Percentiles rank a stretch among this genome's conserved stretches.
Conservation (phyloP, 2,329 filamentous ascomycete species). For the Colletotrichum sp. region DNA sequence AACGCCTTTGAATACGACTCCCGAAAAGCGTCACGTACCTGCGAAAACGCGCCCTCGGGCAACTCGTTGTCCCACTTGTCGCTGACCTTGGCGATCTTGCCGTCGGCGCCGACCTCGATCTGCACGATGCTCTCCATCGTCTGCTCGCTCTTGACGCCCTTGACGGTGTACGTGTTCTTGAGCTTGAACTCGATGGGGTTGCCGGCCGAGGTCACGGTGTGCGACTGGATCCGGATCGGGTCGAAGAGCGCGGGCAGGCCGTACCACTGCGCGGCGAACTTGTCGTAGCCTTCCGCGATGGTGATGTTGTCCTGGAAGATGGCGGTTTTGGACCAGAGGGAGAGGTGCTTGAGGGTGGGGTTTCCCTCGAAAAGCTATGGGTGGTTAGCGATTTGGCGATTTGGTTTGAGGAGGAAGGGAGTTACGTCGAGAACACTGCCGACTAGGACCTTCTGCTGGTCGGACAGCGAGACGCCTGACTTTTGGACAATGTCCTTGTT, state of each 20-base stretch:
- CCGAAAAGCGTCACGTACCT: constrained; percentile 30
- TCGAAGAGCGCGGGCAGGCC: constrained; percentile 63
- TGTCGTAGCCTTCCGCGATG: constrained; percentile 58
- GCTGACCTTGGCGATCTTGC: constrained; percentile 38
- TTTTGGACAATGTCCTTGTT: constrained; percentile 59
- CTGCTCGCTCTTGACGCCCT: constrained; percentile 35
- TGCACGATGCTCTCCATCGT: constrained; percentile 33
- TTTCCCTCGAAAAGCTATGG: constrained; percentile 60
- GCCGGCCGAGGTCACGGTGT: constrained; percentile 57
- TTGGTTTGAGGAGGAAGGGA: too few species aligned
- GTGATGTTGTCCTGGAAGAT: constrained; percentile 65
- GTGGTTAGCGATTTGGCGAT: neutral
- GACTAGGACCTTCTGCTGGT: constrained; percentile 58
- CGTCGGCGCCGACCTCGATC: constrained; percentile 35
- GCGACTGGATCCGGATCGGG: constrained; percentile 59
- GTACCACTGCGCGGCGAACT: constrained; percentile 58
- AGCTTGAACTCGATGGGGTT: constrained; percentile 64
- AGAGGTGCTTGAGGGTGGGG: constrained; percentile 62
- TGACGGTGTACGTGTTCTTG: constrained; percentile 39
- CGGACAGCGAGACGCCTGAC: constrained; percentile 52
- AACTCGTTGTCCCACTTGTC: constrained; percentile 41
- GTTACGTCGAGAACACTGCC: constrained; percentile 61
- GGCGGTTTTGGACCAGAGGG: constrained; percentile 63
- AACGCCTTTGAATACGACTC: neutral
- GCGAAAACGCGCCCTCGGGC: constrained; percentile 35